Base-by-base conservation (phyloP, 768 basidiomycete species). In the Termitomyces sp. region DNA sequence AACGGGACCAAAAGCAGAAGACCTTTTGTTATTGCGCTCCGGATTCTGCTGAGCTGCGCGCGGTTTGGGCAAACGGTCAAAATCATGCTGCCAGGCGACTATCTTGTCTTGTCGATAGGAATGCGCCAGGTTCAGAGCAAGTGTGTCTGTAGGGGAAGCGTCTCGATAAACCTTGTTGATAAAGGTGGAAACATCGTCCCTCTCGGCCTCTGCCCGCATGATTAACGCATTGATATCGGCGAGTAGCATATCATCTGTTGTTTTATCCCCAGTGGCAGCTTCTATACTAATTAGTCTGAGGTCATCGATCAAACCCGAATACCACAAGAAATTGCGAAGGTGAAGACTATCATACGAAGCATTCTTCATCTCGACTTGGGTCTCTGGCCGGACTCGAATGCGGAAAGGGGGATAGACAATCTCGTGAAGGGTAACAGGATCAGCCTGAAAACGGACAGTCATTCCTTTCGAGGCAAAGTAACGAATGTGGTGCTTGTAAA, bases 71-170 rank as follows among this genome's bases (percentile, higher is more conserved):
- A 98, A 77, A 50, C 84, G 82, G 62, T 93, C 89, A 61, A 96
- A 93, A 65, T 98, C 93, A 58, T 82, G 82, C 68, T 99, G 94
- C 91, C 95, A 98, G n/a, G 89, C 90, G 15, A 96, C 92, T 45
- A 96, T 92, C 67, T 88, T 88, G 62, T 96, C 93, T 72, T 98
- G 96, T 45, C 94, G 79, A 57, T 85, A 85, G 1, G 89, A 84
- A 46, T 94, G 85, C 5, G 94, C 88, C 61, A 83, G 82, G 58
- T 94, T 98, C 49, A 95, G 78, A 37, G 87, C 90, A 42, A 96
- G 79, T 0, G 93, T 95, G 65, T 97, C 93, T 19, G 82, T 88
- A 49, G 92, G 83, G 0, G 81, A 63, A 0, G 93, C 88, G 55
- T 92, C 85, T 62, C 81, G 81, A 69, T 98, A 97, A 24, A 92